A percentile compares a stretch with the other conserved stretches of the same genome.
phyloP scores from a whole-genome alignment of 345 rosid species.

The Diplotaxis tenuifolia region DNA sequence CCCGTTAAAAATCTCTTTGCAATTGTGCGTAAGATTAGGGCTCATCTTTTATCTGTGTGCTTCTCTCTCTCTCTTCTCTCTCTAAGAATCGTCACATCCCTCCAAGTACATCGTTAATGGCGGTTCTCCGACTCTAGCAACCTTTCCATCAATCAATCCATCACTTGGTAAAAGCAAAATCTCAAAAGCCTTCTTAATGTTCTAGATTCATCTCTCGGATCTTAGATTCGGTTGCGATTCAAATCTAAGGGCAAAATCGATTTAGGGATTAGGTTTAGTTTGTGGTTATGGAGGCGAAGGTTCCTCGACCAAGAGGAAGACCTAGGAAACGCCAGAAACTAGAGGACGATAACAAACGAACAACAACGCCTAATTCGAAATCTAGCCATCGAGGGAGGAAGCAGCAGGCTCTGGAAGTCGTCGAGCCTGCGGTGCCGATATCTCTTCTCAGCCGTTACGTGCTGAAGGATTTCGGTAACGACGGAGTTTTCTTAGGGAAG shows the following conservation, averaged over 20 bases:
- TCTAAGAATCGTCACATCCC: constrained; percentile 15
- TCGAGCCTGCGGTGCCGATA: constrained; percentile 45
- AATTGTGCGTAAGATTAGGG: background rate
- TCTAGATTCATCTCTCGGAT: background rate
- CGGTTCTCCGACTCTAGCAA: constrained; percentile 20
- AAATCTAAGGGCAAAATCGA: background rate
- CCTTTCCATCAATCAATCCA: background rate
- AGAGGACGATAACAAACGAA: constrained; percentile 39
- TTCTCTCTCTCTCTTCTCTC: constrained; percentile 29
- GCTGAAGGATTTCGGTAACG: constrained; percentile 61
- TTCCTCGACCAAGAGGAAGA: constrained; percentile 63
- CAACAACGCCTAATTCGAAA: background rate
- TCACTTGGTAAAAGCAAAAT: background rate
- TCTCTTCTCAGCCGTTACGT: constrained; percentile 74
- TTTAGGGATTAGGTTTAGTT: constrained; percentile 10
- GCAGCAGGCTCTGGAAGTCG: constrained; percentile 41
- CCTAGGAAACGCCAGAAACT: constrained; percentile 63
- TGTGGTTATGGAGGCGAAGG: constrained; percentile 53
- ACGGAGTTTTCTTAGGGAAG: constrained; percentile 64
- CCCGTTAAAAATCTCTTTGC: background rate
- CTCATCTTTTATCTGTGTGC: background rate
- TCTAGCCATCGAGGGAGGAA: constrained; percentile 42
- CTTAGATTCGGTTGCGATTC: background rate
- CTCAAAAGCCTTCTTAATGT: background rate
- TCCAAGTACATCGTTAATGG: constrained; percentile 31